Evolutionary conservation across 2,329 filamentous ascomycete genomes (phyloP).

Genomic region (Parastagonospora avenae): DNA sequence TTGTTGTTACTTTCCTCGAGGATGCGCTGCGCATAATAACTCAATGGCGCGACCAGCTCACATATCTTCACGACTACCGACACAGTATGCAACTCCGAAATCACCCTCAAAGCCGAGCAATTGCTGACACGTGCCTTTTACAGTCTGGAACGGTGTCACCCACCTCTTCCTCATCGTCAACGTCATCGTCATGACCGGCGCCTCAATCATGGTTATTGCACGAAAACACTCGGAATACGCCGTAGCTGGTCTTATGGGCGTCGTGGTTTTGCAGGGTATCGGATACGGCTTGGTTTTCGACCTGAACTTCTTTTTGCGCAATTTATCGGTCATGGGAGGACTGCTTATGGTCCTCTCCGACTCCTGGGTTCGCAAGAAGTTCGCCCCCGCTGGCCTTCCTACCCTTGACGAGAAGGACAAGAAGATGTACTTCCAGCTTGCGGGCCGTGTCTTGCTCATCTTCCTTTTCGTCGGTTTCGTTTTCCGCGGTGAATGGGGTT

Average conservation of each 20-base stretch:
- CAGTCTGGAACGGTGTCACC: conserved; percentile 86
- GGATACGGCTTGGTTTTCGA: conserved; percentile 99
- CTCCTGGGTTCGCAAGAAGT: conserved; percentile 96
- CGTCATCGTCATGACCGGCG: conserved; percentile 82
- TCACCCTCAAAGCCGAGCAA: conserved; percentile 1
- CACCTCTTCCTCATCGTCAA: conserved; percentile 93
- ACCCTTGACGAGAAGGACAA: conserved; percentile 98
- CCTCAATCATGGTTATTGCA: conserved; percentile 84
- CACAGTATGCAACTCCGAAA: conserved; percentile 67
- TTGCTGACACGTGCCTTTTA: conserved; percentile 24
- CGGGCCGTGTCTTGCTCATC: conserved; percentile 91
- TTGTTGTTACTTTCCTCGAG: conserved; percentile 97
- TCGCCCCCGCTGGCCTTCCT: conserved; percentile 92
- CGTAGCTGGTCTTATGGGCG: conserved; percentile 84
- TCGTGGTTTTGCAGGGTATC: conserved; percentile 90
- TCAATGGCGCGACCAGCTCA: conserved; percentile 94
- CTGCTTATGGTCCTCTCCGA: conserved; percentile 98
- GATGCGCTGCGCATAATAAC: conserved; percentile 95
- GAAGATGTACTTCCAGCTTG: conserved; percentile 99
- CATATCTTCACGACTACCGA: conserved; percentile 90
- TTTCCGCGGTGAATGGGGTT: conserved; percentile 89
- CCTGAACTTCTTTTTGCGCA: conserved; percentile 99
- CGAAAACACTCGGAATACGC: conserved; percentile 94
- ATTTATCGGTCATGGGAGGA: conserved; percentile 95
- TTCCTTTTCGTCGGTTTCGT: conserved; percentile 98